Base-by-base conservation (phyloP, 1,139 yeast species). In the Yamadazyma blattariae region DNA sequence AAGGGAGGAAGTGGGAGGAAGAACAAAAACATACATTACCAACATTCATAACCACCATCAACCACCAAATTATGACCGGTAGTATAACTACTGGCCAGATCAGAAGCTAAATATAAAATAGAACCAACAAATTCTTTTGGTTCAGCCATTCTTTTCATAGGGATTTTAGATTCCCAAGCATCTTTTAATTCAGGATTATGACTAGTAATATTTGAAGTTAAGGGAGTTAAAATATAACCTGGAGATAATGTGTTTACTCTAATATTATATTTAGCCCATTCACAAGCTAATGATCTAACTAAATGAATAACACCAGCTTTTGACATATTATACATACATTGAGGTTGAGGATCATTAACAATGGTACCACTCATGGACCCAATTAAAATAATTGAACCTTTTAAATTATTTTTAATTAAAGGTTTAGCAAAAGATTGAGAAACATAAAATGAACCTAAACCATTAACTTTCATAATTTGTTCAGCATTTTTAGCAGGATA, bases 401-500 rank as follows among this genome's bases (percentile, higher is more conserved):
- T 57, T 50, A 79, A 69, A 50, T 75, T 75, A 57, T 82, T 79
- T 40, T 59, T 59, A 44, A 70, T 80, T 48, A 84, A 73, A 13
- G 85, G 82, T 54, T 79, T 74, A 33, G 94, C 90, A 59, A 84
- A 70, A 27, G 69, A 50, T 48, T 70, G 75, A 5, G 74, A 56
- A 17, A 83, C 82, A 67, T 81, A 82, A 51, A 84, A 72, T 5
- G 92, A 78, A 12, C 95, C 95, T 58, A 82, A 66, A 19, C 84
- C 74, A 59, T 85, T 84, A 40, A 84, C 94, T 52, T 80, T 76
- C 61, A 82, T 70, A 41, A 85, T 64, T 23, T 74, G 72, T 51
- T 82, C 87, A 36, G 89, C 86, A 51, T 80, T 81, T 36, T 61
- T 55, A 25, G 87, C 76, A 14, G 92, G 90, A 61, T 84, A 85